phyloP scores from a whole-genome alignment of 305 asterid species.

The Salvia sclarea region DNA sequence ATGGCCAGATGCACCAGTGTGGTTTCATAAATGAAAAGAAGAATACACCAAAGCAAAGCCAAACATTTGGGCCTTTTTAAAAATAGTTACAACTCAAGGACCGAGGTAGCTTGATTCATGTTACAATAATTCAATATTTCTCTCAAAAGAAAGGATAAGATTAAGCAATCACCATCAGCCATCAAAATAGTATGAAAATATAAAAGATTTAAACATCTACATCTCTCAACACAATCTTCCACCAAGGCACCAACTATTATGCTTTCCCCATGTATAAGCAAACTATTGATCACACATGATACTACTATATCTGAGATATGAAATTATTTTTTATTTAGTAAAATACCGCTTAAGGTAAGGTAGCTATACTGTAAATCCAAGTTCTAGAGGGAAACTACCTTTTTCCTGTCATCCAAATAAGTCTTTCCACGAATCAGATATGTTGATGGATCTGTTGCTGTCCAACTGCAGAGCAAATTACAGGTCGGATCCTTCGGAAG shows the following conservation, averaged over 20 bases:
- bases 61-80: constrained; percentile 1
- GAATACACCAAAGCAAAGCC: too few species aligned
- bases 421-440: constrained; percentile 92
- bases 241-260: constrained; percentile 1
- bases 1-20: constrained; percentile 16
- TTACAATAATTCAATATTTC: constrained; percentile 1
- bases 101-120: constrained; percentile 22
- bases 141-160: constrained; percentile 21
- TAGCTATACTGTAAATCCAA: constrained; percentile 15
- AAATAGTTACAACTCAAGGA: constrained; percentile 7
- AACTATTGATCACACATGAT: neutral
- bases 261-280: neutral
- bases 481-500: constrained; percentile 86
- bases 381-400: constrained; percentile 49
- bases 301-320: neutral
- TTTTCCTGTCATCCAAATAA: constrained; percentile 81
- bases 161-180: constrained; percentile 5
- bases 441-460: constrained; percentile 77
- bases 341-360: constrained; percentile 11
- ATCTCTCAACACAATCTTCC: constrained; percentile 6
- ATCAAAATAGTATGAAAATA: constrained; percentile 11
- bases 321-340: neutral
- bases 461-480: constrained; percentile 87
- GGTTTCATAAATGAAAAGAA: neutral
- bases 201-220: neutral